Evolutionary conservation across 176 grass and related monocot genomes (phyloP).

Genomic region (Poa annua): DNA sequence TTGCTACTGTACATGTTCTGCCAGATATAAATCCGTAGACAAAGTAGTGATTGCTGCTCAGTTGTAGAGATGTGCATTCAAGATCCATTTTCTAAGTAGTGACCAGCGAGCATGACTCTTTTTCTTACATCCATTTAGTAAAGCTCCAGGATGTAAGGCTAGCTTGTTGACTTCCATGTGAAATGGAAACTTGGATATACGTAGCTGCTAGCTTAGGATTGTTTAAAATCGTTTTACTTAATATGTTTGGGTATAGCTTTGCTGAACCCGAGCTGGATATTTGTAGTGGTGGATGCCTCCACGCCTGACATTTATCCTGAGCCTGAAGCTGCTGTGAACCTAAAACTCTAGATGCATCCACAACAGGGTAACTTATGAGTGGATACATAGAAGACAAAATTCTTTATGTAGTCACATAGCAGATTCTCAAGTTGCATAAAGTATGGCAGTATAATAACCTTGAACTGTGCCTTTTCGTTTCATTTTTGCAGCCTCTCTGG

Average conservation of each 20-base stretch:
- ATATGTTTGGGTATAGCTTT: background rate
- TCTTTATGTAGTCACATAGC: background rate
- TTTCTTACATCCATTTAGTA: background rate
- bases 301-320: background rate
- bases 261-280: background rate
- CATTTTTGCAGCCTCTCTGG: constrained; percentile 38
- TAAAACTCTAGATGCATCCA: background rate
- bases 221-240: background rate
- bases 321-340: background rate
- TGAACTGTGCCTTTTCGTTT: background rate
- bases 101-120: background rate
- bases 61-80: background rate
- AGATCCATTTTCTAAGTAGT: constrained; percentile 2
- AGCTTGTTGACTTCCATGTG: background rate
- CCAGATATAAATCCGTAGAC: background rate
- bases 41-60: background rate
- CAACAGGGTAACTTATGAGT: constrained; percentile 1
- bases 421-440: constrained; percentile 10
- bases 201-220: background rate
- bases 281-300: background rate
- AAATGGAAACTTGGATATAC: background rate
- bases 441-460: background rate
- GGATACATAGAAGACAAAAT: background rate
- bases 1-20: background rate
- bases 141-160: background rate